A percentile compares a stretch with the other conserved stretches of the same genome.
Evolutionary conservation across 2,329 filamentous ascomycete species (phyloP).

Genomic region (Apiospora hydei): DNA sequence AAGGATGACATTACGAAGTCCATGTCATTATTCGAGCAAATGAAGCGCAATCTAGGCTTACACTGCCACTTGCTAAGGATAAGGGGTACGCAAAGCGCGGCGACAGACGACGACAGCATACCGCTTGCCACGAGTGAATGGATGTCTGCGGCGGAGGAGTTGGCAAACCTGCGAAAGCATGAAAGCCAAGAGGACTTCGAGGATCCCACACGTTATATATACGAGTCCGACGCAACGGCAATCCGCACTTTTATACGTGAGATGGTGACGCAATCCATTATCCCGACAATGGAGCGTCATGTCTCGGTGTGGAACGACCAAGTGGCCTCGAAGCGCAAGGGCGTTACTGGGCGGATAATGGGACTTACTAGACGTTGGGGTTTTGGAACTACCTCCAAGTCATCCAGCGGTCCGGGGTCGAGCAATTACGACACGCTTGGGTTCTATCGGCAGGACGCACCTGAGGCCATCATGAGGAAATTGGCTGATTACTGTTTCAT

Average conservation of each 20-base stretch:
- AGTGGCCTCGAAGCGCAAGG: slow-evolving; percentile 87
- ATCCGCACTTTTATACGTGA: slow-evolving; percentile 91
- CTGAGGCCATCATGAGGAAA: slow-evolving; percentile 92
- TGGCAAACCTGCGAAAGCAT: slow-evolving; percentile 74
- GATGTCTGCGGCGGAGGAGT: slow-evolving; percentile 86
- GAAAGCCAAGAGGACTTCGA: slow-evolving; percentile 75
- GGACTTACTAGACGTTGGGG: slow-evolving; percentile 91
- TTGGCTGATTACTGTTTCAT: slow-evolving; percentile 96
- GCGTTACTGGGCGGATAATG: slow-evolving; percentile 92
- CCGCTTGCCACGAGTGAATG: slow-evolving; percentile 84
- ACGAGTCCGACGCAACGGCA: slow-evolving; percentile 89
- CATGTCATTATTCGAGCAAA: slow-evolving; percentile 91
- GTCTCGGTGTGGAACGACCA: slow-evolving; percentile 97
- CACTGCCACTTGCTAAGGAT: slow-evolving; percentile 93
- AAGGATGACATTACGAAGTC: slow-evolving; percentile 90
- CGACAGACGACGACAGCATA: slow-evolving; percentile 90
- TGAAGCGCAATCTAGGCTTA: slow-evolving; percentile 97
- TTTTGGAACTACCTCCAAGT: slow-evolving; percentile 74
- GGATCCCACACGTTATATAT: slow-evolving; percentile 79
- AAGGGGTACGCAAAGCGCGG: slow-evolving; percentile 82
- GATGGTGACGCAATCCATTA: slow-evolving; percentile 91
- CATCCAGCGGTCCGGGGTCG: slow-evolving; percentile 59
- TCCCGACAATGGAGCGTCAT: slow-evolving; percentile 95
- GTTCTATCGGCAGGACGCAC: slow-evolving; percentile 82
- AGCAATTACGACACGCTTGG: slow-evolving; percentile 81